These are phyloP conservation scores for Taiozyma sp. DNA, from an alignment of 1,139 yeast species.

Conservation along the genomic window DNA sequence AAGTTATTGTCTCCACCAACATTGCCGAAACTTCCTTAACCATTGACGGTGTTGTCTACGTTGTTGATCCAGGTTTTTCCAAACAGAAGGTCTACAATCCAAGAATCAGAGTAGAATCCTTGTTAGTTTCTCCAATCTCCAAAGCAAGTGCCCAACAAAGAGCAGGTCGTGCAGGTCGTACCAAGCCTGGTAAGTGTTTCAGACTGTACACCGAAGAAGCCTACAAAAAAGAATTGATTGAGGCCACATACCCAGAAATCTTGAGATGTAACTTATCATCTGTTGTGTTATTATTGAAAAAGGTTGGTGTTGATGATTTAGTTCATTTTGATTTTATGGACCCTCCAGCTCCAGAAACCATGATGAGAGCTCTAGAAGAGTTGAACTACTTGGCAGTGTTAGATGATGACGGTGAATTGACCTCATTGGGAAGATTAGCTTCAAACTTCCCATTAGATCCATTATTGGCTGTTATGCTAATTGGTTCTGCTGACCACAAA, in stretches of 20 bases:
- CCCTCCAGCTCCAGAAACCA: conserved; percentile 99
- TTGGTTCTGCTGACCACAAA: conserved; percentile 76
- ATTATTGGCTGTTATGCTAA: conserved; percentile 86
- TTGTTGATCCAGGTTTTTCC: conserved; percentile 95
- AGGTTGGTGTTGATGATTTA: conserved; percentile 89
- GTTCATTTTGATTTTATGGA: conserved; percentile 99
- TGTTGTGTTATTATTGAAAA: conserved; percentile 88
- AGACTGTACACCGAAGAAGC: conserved; percentile 96
- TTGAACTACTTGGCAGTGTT: conserved; percentile 84
- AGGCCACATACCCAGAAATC: conserved; percentile 95
- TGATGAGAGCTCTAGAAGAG: conserved; percentile 98
- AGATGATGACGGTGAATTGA: conserved; percentile 87
- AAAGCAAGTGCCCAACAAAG: conserved; percentile 98
- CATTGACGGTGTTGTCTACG: conserved; percentile 95
- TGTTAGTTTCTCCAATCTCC: conserved; percentile 92
- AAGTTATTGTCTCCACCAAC: conserved; percentile 89
- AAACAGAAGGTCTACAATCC: conserved; percentile 97
- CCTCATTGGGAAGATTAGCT: conserved; percentile 82
- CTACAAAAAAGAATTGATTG: conserved; percentile 86
- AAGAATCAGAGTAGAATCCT: conserved; percentile 89
- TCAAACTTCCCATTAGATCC: conserved; percentile 96
- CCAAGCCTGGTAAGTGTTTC: conserved; percentile 97
- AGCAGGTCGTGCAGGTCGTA: conserved; percentile 99
- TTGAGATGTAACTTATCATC: conserved; percentile 85
- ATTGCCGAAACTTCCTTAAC: conserved; percentile 98